Base-by-base conservation (phyloP, 2,329 filamentous ascomycete species). In the Diplodia mutila region DNA sequence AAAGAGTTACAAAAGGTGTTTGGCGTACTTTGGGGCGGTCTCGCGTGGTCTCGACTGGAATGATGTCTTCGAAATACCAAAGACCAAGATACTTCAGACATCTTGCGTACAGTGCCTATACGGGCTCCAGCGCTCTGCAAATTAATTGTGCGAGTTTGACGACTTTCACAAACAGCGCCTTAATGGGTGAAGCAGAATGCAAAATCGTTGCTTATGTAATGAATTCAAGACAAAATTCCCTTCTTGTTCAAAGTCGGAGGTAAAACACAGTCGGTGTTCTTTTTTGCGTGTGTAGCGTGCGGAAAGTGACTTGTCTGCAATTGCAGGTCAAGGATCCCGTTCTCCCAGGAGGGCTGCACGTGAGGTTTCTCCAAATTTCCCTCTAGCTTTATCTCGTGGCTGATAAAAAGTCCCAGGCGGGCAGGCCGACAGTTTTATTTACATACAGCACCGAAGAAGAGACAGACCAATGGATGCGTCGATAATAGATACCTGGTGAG, bases 1-100 rank as follows among this genome's bases (percentile, higher is more conserved):
- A 70, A 46, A 51, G 34, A 37, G 14, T 29, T 63, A 59, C 29
- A 67, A 69, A 63, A 54, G 55, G 66, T 63, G 59, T 67, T 64
- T 39, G 66, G 65, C 65, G 65, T 37, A 49, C 27, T 32, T 32
- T 46, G 32, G 34, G 54, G 25, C 2, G 39, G 18, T 27, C 32
- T 61, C 48, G 48, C n/a, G 48, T 7, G 48, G 23, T 51, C 49
- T 52, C 14, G 42, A 46, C n/a, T 46, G 42, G 23, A 8, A 32
- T 48, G 32, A 32, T 32, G 37, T 37, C 27, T 61, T 61, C 9
- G 25, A 21, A 16, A 39, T 51, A 48, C 42, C 34, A 37, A 29
- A 34, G 6, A 63, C 18, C 21, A n/a, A 52, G 29, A 54, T 34
- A 34, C 32, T 37, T 39, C 7, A 21, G n/a, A 34, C 3, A 25